Base-by-base conservation (phyloP, 352 stramenopile species). In the Aphanomyces invadans region DNA sequence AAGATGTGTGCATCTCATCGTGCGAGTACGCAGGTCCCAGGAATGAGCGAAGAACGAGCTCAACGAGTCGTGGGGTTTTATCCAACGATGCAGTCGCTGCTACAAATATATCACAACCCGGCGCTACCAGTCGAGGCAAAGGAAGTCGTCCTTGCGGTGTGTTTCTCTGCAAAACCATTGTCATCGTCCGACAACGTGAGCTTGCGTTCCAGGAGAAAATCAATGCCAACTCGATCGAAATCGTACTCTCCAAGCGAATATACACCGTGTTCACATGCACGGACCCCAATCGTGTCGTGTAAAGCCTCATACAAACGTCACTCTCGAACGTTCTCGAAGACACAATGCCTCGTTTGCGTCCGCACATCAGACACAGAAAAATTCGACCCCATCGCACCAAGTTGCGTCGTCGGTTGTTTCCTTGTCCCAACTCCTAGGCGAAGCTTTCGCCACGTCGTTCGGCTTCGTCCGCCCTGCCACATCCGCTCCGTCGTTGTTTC, bases 181-280 rank as follows among this genome's bases (percentile, higher is more conserved):
- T n/a, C n/a, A n/a, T n/a, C n/a, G n/a, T n/a, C n/a, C n/a, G n/a
- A n/a, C n/a, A n/a, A n/a, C n/a, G n/a, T n/a, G n/a, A n/a, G n/a
- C n/a, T n/a, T n/a, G n/a, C n/a, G n/a, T 9, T 31, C n/a, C 7
- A 63, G 55, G 55, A 63, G 15, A 63, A 63, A 26, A 31, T 63
- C 32, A 31, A 33, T 23, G 26, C 55, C 10, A 63, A 48, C 39
- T 51, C 32, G 36, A 49, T 63, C 19, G 31, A 51, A 1, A 51
- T 51, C 11, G 55, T 63, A 3, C 55, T 63, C 55, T 63, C 55
- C 55, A 63, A 51, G 36, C 55, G 55, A 21, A 63, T 63, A 21
- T 51, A 63, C 55, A 31, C 55, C 19, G 33, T 63, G 12, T 63
- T 63, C 55, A 63, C 55, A 26, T 28, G 17, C 19, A 48, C 55